A percentile compares a stretch with the other conserved stretches of the same genome.
These are phyloP conservation scores for Pythium grandisporangium DNA, from an alignment of 352 stramenopile species.

Conservation along the genomic window DNA sequence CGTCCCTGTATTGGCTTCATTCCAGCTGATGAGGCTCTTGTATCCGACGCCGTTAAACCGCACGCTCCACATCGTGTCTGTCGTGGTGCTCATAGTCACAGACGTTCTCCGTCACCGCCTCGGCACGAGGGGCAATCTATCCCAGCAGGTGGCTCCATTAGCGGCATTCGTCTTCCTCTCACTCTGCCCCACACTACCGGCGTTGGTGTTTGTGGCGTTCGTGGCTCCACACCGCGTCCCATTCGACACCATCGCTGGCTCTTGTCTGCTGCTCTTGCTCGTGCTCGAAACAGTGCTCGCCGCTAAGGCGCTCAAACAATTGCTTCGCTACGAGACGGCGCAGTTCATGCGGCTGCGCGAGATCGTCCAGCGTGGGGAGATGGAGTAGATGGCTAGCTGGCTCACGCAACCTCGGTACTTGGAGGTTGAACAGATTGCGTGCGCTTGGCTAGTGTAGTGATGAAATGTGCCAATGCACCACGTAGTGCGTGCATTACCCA, in stretches of 20 bases:
- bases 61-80: constrained; percentile 26
- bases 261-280: constrained; percentile 25
- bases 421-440: neutral
- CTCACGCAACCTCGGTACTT: neutral
- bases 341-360: constrained; percentile 45
- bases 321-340: constrained; percentile 49
- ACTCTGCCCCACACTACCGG: constrained; percentile 42
- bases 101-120: constrained; percentile 49
- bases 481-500: no score
- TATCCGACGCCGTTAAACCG: constrained; percentile 35
- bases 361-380: constrained; percentile 7
- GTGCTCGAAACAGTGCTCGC: constrained; percentile 23
- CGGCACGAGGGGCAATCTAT: constrained; percentile 44
- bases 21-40: constrained; percentile 19
- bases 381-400: neutral
- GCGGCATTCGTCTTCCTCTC: constrained; percentile 63
- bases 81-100: constrained; percentile 30
- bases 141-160: constrained; percentile 48
- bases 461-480: no score
- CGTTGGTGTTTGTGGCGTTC: constrained; percentile 41
- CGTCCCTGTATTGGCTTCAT: constrained; percentile 1
- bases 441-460: no score
- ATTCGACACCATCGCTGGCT: constrained; percentile 36
- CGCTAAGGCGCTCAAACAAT: constrained; percentile 30
- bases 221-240: constrained; percentile 35